phyloP scores from a whole-genome alignment of 768 basidiomycete species.

The Amanita brunnescens region DNA sequence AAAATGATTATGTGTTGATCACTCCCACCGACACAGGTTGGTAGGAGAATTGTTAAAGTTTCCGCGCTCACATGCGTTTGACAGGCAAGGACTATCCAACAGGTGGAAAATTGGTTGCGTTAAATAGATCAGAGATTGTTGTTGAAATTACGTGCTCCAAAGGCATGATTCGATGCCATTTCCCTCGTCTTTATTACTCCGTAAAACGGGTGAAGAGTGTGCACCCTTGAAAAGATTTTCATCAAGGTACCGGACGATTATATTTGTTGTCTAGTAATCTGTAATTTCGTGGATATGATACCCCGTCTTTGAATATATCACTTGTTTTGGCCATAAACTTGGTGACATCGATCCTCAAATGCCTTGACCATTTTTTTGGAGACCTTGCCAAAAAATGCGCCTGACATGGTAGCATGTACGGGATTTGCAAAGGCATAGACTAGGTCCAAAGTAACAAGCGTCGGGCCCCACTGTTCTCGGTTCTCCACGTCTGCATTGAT shows the following conservation, averaged over 20 bases:
- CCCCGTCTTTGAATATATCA: slow-evolving; percentile 7
- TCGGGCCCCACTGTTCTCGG: slow-evolving; percentile 34
- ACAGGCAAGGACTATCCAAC: slow-evolving; percentile 35
- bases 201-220: slow-evolving; percentile 13
- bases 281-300: background rate
- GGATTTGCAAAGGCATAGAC: slow-evolving; percentile 84
- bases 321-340: slow-evolving; percentile 51
- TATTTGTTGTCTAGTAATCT: background rate
- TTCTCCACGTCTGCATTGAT: slow-evolving; percentile 24
- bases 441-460: slow-evolving; percentile 78
- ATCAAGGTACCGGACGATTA: background rate
- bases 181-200: slow-evolving; percentile 38
- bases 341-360: slow-evolving; percentile 77
- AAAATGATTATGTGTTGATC: slow-evolving; percentile 29
- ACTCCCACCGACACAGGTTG: slow-evolving; percentile 42
- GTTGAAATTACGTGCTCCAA: slow-evolving; percentile 34
- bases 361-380: slow-evolving; percentile 86
- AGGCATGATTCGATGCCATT: slow-evolving; percentile 41
- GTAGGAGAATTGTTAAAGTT: background rate
- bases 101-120: slow-evolving; percentile 38
- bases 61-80: background rate
- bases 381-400: slow-evolving; percentile 79
- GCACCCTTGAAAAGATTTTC: slow-evolving; percentile 5
- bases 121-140: slow-evolving; percentile 40
- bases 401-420: slow-evolving; percentile 73